A percentile compares a stretch with the other conserved stretches of the same genome.
Conservation (phyloP, 305 asterid species). For the Solanum hybrid region DNA sequence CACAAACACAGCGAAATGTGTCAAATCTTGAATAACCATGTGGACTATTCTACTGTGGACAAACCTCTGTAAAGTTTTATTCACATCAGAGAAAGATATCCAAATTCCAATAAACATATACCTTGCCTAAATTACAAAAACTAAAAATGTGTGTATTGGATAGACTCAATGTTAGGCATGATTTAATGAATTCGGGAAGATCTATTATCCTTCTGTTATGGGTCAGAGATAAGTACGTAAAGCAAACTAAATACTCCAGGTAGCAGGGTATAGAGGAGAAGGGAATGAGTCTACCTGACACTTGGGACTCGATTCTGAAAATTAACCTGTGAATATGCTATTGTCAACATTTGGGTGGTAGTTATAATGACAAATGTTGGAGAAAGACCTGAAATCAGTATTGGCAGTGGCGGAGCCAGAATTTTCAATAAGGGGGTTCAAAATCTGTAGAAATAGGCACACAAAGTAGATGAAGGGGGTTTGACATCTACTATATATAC, state of each 20-base stretch:
- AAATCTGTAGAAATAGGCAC: too few species aligned
- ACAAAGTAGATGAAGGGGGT: too few species aligned
- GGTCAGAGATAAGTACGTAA: background rate
- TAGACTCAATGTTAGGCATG: background rate
- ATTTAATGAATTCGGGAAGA: background rate
- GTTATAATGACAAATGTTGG: background rate
- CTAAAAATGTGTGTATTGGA: background rate
- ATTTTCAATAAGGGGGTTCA: too few species aligned
- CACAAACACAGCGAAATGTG: background rate
- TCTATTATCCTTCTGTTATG: background rate
- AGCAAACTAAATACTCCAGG: background rate
- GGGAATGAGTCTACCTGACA: background rate
- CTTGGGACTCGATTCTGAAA: background rate
- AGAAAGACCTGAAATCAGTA: background rate
- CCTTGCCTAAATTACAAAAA: background rate
- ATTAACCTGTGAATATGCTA: background rate
- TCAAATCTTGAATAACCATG: background rate
- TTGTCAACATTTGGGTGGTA: background rate
- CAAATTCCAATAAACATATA: background rate
- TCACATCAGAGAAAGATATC: background rate
- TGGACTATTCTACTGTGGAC: background rate
- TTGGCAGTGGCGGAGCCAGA: background rate
- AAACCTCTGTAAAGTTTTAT: background rate
- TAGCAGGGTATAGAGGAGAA: background rate
- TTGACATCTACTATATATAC: too few species aligned